phyloP scores from a whole-genome alignment of 805 yeast species.

The Zygotorulaspora danielsina region DNA sequence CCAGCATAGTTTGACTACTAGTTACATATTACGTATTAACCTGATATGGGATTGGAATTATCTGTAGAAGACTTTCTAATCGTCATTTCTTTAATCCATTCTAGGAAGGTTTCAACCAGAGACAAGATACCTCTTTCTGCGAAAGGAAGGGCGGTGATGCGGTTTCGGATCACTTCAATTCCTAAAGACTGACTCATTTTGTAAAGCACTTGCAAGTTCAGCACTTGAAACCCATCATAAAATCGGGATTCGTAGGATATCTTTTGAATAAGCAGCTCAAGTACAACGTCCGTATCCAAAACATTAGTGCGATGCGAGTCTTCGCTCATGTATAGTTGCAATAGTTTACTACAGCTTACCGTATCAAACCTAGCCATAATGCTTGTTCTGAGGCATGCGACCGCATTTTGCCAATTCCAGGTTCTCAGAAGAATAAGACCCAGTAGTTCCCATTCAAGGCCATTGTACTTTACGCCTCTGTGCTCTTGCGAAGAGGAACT shows the following conservation, averaged over 20 bases:
- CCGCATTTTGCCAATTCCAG: conserved; percentile 44
- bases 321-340: conserved; percentile 38
- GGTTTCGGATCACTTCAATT: conserved; percentile 21
- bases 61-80: too few relatives aligned
- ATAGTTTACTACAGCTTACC: conserved; percentile 49
- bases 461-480: conserved; percentile 45
- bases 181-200: conserved; percentile 33
- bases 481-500: conserved; percentile 29
- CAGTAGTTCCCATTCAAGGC: conserved; percentile 70
- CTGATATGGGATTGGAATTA: too few relatives aligned
- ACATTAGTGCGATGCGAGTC: conserved; percentile 17
- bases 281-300: conserved; percentile 37
- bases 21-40: too few relatives aligned
- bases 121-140: conserved; percentile 24
- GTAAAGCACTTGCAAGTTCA: conserved; percentile 42
- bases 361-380: conserved; percentile 57
- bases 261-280: conserved; percentile 44
- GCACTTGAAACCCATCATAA: conserved; percentile 52
- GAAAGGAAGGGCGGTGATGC: conserved; percentile 21
- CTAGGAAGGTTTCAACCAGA: conserved; percentile 22
- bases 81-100: conserved; percentile 24
- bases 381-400: conserved; percentile 53
- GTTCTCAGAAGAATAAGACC: conserved; percentile 53
- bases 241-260: conserved; percentile 63
- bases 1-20: too few relatives aligned